Evolutionary conservation across 2,329 filamentous ascomycete species (phyloP).

Genomic region (Alternaria gaisen): DNA sequence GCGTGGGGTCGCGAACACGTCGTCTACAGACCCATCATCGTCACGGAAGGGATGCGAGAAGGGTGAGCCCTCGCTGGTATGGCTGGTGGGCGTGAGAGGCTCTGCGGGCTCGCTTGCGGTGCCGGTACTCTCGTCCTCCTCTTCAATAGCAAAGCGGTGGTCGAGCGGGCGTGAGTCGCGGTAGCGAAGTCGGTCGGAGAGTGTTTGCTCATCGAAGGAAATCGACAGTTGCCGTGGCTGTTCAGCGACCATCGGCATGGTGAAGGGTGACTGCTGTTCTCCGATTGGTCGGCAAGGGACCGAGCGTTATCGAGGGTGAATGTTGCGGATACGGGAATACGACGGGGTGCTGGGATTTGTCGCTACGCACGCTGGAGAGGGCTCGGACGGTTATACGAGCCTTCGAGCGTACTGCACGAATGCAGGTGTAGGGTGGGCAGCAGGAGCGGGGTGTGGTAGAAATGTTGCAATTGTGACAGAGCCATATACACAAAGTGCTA

Average conservation of each 20-base stretch:
- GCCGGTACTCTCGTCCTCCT: conserved; percentile 52
- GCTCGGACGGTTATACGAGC: conserved; percentile 45
- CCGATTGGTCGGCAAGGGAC: conserved; percentile 16
- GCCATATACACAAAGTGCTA: conserved; percentile 44
- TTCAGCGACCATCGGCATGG: conserved; percentile 38
- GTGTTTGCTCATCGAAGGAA: conserved; percentile 29
- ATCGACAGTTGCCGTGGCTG: conserved; percentile 29
- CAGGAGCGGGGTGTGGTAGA: conserved; percentile 27
- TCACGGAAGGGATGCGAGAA: conserved; percentile 43
- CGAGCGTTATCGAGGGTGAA: conserved; percentile 9
- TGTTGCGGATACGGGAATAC: conserved; percentile 14
- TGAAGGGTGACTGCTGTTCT: conserved; percentile 13
- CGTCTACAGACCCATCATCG: conserved; percentile 38
- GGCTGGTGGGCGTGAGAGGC: conserved; percentile 51
- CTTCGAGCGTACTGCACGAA: conserved; percentile 32
- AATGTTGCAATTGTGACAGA: conserved; percentile 35
- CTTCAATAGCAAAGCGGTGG: conserved; percentile 44
- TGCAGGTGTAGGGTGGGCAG: conserved; percentile 31
- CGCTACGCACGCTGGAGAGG: conserved; percentile 48
- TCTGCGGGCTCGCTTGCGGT: conserved; percentile 52
- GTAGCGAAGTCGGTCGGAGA: conserved; percentile 32
- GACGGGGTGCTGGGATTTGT: conserved; percentile 15
- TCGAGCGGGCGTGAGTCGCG: conserved; percentile 42
- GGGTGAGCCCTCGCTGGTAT: conserved; percentile 41
- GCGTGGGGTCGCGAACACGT: conserved; percentile 28